Conservation (phyloP, 768 basidiomycete species). For the Cyclocybe cylindracea region DNA sequence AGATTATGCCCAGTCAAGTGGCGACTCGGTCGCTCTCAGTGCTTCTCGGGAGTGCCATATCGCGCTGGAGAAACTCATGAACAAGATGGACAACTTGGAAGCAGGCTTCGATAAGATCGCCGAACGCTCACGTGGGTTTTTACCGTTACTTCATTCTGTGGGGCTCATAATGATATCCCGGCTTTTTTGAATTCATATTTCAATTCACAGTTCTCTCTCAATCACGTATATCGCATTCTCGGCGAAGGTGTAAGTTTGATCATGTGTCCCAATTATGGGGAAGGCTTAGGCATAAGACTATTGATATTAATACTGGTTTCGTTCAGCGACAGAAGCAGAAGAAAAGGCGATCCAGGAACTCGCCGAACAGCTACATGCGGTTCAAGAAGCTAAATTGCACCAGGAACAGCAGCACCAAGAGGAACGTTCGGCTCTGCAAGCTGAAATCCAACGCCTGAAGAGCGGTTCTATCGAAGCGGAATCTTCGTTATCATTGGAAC, state of each 20-base stretch:
- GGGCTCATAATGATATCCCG: conserved; percentile 2
- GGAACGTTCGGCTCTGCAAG: conserved; percentile 54
- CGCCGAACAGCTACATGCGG: conserved; percentile 61
- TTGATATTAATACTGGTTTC: conserved; percentile 10
- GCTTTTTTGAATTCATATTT: conserved; percentile 6
- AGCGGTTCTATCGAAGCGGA: conserved; percentile 42
- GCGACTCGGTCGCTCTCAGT: conserved; percentile 45
- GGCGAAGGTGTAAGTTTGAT: conserved; percentile 64
- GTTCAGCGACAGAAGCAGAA: conserved; percentile 69
- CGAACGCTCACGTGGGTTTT: conserved; percentile 73
- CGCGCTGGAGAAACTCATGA: conserved; percentile 67
- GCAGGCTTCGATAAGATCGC: conserved; percentile 84
- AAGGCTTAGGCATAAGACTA: background rate
- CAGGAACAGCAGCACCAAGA: conserved; percentile 62
- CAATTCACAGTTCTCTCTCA: conserved; percentile 65
- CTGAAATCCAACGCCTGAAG: conserved; percentile 58
- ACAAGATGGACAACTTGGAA: conserved; percentile 79
- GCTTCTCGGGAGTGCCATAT: conserved; percentile 65
- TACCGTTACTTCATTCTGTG: background rate
- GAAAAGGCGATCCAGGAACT: conserved; percentile 76
- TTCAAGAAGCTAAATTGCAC: conserved; percentile 55
- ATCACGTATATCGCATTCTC: conserved; percentile 67
- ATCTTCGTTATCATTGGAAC: conserved; percentile 40
- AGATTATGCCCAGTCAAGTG: conserved; percentile 45
- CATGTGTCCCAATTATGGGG: background rate